Conservation (phyloP, 2,329 filamentous ascomycete species). For the Cladosporium sphaerospermum region DNA sequence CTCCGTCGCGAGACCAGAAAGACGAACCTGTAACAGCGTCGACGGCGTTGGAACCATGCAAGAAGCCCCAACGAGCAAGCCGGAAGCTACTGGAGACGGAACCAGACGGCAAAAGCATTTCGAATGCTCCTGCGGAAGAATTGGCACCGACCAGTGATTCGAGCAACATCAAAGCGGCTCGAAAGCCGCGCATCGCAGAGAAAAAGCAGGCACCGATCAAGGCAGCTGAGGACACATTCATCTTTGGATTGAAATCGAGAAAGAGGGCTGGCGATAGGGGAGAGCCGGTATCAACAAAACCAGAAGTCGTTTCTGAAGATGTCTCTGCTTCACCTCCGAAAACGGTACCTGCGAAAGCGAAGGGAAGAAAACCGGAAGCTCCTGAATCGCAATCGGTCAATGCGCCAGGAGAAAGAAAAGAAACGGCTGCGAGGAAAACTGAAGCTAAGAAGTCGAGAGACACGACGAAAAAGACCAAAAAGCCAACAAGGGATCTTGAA, state of each 20-base stretch:
- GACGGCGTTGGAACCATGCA: background rate
- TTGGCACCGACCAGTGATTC: background rate
- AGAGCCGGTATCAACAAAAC: too few relatives aligned
- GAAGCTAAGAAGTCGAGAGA: background rate
- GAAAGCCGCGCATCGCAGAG: background rate
- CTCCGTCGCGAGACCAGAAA: too few relatives aligned
- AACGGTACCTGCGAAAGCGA: too few relatives aligned
- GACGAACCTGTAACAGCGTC: too few relatives aligned
- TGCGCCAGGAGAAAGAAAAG: too few relatives aligned
- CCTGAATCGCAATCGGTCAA: too few relatives aligned
- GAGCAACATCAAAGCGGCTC: background rate
- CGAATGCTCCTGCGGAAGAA: too few relatives aligned
- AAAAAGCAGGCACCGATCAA: background rate
- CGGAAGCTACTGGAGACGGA: background rate
- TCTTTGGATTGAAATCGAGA: background rate
- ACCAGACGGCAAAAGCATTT: too few relatives aligned
- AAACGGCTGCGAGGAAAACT: background rate
- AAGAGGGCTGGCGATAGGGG: background rate
- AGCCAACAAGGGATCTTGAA: background rate
- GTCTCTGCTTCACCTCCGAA: too few relatives aligned
- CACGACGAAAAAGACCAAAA: background rate
- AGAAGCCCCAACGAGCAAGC: background rate
- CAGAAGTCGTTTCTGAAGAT: too few relatives aligned
- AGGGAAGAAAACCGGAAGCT: too few relatives aligned
- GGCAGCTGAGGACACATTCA: constrained; percentile 6